Evolutionary conservation across 2,329 filamentous ascomycete genomes (phyloP).

Genomic region (Penicillium sp.): DNA sequence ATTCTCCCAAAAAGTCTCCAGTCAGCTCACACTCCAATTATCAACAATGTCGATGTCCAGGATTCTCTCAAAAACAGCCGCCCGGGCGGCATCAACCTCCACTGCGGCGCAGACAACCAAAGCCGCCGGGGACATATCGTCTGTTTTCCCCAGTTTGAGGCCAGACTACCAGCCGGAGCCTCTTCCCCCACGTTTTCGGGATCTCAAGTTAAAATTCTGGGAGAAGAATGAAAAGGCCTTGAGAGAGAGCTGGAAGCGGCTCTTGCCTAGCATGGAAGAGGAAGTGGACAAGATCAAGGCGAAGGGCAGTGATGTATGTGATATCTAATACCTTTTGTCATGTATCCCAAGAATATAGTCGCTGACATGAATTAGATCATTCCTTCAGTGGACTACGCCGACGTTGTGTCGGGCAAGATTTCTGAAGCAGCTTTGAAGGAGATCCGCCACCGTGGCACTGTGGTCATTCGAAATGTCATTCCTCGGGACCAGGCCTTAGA

Average conservation of each 20-base stretch:
- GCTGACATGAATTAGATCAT: constrained; percentile 34
- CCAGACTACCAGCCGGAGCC: constrained; percentile 44
- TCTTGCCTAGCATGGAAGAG: constrained; percentile 39
- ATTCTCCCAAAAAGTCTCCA: not conserved
- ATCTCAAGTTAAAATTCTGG: constrained; percentile 41
- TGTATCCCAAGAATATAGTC: not conserved
- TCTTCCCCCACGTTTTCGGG: constrained; percentile 42
- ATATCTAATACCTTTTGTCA: not conserved
- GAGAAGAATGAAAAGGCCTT: constrained; percentile 41
- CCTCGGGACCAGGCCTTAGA: constrained; percentile 60
- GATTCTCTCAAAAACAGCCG: constrained; percentile 23
- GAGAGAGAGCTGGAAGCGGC: constrained; percentile 42
- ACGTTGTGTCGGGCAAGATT: constrained; percentile 40
- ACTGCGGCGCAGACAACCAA: constrained; percentile 39
- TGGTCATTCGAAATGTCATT: constrained; percentile 65
- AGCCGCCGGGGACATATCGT: constrained; percentile 48
- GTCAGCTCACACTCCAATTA: not conserved
- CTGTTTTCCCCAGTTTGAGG: constrained; percentile 47
- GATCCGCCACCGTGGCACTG: constrained; percentile 59
- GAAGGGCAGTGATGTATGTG: constrained; percentile 41
- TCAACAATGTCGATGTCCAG: constrained; percentile 30
- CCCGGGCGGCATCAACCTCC: constrained; percentile 32
- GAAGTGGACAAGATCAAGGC: constrained; percentile 43
- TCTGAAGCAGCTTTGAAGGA: constrained; percentile 44
- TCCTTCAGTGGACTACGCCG: constrained; percentile 42